These are phyloP conservation scores for Macrolepiota dolichaula DNA, from an alignment of 768 basidiomycete genomes.

Conservation along the genomic window DNA sequence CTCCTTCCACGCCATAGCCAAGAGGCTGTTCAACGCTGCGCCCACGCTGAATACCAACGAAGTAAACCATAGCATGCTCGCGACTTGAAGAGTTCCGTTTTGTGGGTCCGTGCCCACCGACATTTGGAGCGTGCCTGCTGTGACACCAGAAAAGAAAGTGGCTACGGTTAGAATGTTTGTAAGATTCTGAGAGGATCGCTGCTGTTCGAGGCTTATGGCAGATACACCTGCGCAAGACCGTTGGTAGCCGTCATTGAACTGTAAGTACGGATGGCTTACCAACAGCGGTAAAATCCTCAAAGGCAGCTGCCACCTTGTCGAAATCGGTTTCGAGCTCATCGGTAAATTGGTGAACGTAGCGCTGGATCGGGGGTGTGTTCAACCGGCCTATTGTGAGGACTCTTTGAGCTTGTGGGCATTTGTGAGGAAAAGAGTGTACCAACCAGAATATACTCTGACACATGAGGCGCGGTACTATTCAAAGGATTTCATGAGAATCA, in stretches of 20 bases:
- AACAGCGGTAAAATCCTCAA: not conserved
- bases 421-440: not conserved
- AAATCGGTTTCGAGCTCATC: slow-evolving; percentile 1
- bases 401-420: not conserved
- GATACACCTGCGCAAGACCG: not conserved
- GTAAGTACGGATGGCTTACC: not conserved
- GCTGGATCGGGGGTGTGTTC: slow-evolving; percentile 6
- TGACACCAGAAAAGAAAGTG: slow-evolving; percentile 28
- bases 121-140: slow-evolving; percentile 21
- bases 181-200: slow-evolving; percentile 2
- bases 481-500: not conserved
- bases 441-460: not conserved
- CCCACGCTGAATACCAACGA: slow-evolving; percentile 23
- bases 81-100: slow-evolving; percentile 5
- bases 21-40: slow-evolving; percentile 22
- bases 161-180: slow-evolving; percentile 18
- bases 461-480: slow-evolving; percentile 7
- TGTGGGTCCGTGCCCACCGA: slow-evolving; percentile 2
- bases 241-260: not conserved
- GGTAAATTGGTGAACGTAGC: slow-evolving; percentile 4
- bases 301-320: not conserved
- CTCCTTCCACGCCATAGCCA: slow-evolving; percentile 20
- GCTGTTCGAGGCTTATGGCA: not conserved
- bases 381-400: not conserved
- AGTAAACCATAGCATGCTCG: slow-evolving; percentile 22